Evolutionary conservation across 2,329 filamentous ascomycete genomes (phyloP).

Genomic region (Fusarium equiseti): DNA sequence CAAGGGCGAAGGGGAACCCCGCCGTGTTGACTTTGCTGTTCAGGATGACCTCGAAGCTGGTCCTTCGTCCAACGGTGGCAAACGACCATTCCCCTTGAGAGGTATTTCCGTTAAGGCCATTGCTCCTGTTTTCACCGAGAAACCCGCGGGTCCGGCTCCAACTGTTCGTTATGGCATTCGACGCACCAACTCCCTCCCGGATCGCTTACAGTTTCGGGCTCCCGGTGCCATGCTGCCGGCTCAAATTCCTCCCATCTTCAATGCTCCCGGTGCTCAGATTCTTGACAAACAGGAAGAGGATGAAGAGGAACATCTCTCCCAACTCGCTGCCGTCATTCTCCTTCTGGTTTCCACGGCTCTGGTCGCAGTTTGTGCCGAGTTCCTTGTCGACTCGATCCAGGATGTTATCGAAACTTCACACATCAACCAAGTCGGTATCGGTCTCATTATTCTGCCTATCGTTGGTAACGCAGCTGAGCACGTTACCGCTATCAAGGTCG

Average conservation of each 20-base stretch:
- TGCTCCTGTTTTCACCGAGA: conserved; percentile 75
- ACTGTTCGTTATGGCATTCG: conserved; percentile 74
- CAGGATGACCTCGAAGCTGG: conserved; percentile 43
- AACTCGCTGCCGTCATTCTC: conserved; percentile 69
- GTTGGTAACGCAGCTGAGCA: conserved; percentile 81
- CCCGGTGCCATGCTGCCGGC: conserved; percentile 65
- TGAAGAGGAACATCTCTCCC: conserved; percentile 64
- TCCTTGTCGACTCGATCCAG: conserved; percentile 76
- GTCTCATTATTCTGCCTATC: conserved; percentile 78
- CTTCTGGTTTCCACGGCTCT: conserved; percentile 73
- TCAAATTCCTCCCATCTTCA: conserved; percentile 57
- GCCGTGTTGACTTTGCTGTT: conserved; percentile 70
- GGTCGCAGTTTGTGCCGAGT: conserved; percentile 77
- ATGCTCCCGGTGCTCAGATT: conserved; percentile 43
- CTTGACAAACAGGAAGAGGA: conserved; percentile 49
- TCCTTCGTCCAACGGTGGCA: conserved; percentile 25
- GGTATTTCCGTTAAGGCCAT: conserved; percentile 75
- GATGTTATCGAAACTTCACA: conserved; percentile 68
- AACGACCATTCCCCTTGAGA: conserved; percentile 68
- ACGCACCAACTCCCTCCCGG: conserved; percentile 79
- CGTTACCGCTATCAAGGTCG: conserved; percentile 77
- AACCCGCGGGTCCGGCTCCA: conserved; percentile 62
- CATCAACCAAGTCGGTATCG: conserved; percentile 75
- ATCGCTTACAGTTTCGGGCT: conserved; percentile 67
- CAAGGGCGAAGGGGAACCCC: conserved; percentile 57